A percentile compares a stretch with the other conserved stretches of the same genome.
These are phyloP conservation scores for Skeletonema menzelii DNA, from an alignment of 108 stramenopile species.

Conservation along the genomic window DNA sequence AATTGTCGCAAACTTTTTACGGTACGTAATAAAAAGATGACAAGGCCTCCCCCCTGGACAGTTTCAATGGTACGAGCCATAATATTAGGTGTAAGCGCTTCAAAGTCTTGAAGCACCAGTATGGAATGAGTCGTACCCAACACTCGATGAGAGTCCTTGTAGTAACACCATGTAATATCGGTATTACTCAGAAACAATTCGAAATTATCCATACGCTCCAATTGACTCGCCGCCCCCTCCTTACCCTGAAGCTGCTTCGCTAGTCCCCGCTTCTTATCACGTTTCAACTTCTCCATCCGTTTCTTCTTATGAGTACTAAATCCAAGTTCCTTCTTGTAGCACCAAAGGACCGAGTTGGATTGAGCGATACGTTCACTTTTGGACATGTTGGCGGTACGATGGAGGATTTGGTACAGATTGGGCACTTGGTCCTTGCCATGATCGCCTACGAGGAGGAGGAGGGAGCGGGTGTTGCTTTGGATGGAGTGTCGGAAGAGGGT, in stretches of 20 bases:
- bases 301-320: constrained; percentile 93
- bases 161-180: constrained; percentile 98
- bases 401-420: constrained; percentile 94
- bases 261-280: constrained; percentile 86
- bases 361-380: constrained; percentile 53
- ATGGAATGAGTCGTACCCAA: constrained; percentile 96
- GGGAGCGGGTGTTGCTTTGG: constrained; percentile 77
- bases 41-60: constrained; percentile 96
- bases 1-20: constrained; percentile 96
- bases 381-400: constrained; percentile 74
- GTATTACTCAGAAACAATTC: constrained; percentile 96
- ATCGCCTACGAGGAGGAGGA: constrained; percentile 97
- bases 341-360: constrained; percentile 88
- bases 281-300: constrained; percentile 97
- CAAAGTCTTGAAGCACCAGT: constrained; percentile 98
- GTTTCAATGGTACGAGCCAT: constrained; percentile 99
- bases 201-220: constrained; percentile 82
- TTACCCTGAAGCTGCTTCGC: constrained; percentile 17
- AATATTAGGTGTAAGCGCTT: constrained; percentile 98
- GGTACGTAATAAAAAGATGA: constrained; percentile 90
- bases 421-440: constrained; percentile 98
- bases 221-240: constrained; percentile 30
- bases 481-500: constrained; percentile 92
- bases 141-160: constrained; percentile 96
- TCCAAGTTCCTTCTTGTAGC: constrained; percentile 99